Base-by-base conservation (phyloP, 1,284 basidiomycete species). In the Peniophora sp. region DNA sequence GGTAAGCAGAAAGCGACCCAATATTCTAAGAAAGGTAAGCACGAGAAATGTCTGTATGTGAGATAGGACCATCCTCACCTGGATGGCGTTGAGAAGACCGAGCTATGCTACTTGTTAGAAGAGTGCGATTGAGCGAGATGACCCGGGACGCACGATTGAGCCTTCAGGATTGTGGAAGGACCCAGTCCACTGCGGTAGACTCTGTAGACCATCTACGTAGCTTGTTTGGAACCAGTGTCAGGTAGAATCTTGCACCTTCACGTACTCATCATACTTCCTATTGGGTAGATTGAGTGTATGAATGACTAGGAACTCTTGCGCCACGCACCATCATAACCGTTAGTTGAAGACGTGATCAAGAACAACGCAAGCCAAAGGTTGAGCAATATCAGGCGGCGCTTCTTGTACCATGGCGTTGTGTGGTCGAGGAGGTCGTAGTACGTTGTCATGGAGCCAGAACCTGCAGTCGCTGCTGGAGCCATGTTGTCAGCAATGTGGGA, bases 31-130 rank as follows among this genome's bases (percentile, higher is more conserved):
- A 23, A 41, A 19, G 16, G 22, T n/a, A 2, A 23, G 38, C 14
- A 45, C 16, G 8, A n/a, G 16, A 17, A 38, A 8, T 38, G 22
- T 5, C 14, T 11, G 12, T 10, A 14, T 38, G 22, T 14, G 16
- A 27, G 5, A 32, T 24, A 27, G 24, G n/a, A 39, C 24, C 19
- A 17, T 12, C 2, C 43, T 57, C 52, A 55, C 81, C 65, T 89
- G 85, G 50, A 86, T 86, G 46, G 85, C 85, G 58, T 85, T 87
- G 45, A 89, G 72, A 20, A 88, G 67, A 56, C 86, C 85, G 20
- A 88, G 73, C 63, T 72, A 49, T 9, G 41, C 23, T 16, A n/a
- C 3, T 12, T 8, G 11, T 51, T 2, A 51, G 35, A 9, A 17
- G 8, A 23, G 16, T 23, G 14, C 11, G 14, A 32, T n/a, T 23